phyloP scores from a whole-genome alignment of 768 basidiomycete genomes.

The Xerocomus spinulosus region DNA sequence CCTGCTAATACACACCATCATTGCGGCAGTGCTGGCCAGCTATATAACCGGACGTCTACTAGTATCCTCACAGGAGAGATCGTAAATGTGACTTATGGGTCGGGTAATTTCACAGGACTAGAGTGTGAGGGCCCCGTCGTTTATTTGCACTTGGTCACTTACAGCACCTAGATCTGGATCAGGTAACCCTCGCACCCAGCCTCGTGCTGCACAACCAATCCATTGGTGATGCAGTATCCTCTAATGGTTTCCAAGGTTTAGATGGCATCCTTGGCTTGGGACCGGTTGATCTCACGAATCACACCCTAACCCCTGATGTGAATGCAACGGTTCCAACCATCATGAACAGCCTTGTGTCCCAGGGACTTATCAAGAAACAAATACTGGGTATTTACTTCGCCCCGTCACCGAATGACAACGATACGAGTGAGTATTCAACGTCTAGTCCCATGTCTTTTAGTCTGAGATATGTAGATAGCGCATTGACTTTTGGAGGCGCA shows the following conservation, averaged over 20 bases:
- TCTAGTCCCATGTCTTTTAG: not conserved
- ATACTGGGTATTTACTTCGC: constrained; percentile 19
- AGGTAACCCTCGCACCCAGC: constrained; percentile 16
- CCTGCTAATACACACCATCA: not conserved
- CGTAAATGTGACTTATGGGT: constrained; percentile 7
- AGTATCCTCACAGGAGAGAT: constrained; percentile 17
- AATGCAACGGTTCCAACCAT: constrained; percentile 17
- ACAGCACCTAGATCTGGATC: constrained; percentile 12
- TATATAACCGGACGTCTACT: constrained; percentile 16
- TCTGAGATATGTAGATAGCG: constrained; percentile 9
- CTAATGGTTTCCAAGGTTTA: constrained; percentile 11
- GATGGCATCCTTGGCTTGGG: constrained; percentile 25
- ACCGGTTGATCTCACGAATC: constrained; percentile 14
- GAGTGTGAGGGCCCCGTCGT: constrained; percentile 25
- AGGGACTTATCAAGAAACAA: constrained; percentile 12
- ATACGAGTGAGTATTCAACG: constrained; percentile 6
- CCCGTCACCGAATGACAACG: constrained; percentile 11
- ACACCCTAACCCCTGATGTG: not conserved
- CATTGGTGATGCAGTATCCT: constrained; percentile 21
- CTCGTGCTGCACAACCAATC: constrained; percentile 23
- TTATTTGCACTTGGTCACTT: not conserved
- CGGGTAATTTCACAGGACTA: constrained; percentile 26
- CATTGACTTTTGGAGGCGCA: constrained; percentile 15
- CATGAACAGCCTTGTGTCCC: constrained; percentile 18
- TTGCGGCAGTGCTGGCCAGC: constrained; percentile 8